A percentile compares a stretch with the other conserved stretches of the same genome.
phyloP scores from a whole-genome alignment of 306 rosid genomes.

The Sophora flavescens region DNA sequence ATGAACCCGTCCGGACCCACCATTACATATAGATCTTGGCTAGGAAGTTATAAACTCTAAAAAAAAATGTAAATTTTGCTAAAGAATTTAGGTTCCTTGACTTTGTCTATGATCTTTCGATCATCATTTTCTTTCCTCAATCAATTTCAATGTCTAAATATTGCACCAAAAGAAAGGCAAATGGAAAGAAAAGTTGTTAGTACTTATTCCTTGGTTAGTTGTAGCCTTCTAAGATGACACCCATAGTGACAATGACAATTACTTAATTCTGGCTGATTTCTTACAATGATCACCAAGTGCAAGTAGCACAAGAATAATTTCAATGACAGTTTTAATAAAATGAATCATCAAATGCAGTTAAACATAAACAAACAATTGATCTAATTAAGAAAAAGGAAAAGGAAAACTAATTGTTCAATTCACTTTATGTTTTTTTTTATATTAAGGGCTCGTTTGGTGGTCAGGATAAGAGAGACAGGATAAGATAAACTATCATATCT shows the following conservation, averaged over 20 bases:
- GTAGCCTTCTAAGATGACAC: not conserved
- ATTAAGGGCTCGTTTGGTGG: no score
- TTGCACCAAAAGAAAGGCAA: not conserved
- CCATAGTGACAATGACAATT: not conserved
- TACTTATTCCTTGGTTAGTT: slow-evolving; percentile 1
- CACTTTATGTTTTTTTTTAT: no score
- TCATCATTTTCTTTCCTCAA: slow-evolving; percentile 18
- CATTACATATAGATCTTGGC: slow-evolving; percentile 31
- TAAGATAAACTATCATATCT: no score
- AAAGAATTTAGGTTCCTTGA: slow-evolving; percentile 21
- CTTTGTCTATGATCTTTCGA: not conserved
- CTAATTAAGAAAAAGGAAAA: not conserved
- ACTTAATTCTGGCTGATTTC: not conserved
- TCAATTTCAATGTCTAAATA: not conserved
- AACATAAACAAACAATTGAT: slow-evolving; percentile 25
- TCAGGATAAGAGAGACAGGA: no score
- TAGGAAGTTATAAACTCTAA: not conserved
- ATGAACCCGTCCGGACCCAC: slow-evolving; percentile 37
- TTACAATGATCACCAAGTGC: slow-evolving; percentile 15
- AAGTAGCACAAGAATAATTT: slow-evolving; percentile 26
- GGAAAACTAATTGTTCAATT: not conserved
- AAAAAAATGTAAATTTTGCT: not conserved
- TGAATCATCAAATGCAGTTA: slow-evolving; percentile 10
- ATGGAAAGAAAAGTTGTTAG: not conserved
- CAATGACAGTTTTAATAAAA: slow-evolving; percentile 15